A percentile compares a stretch with the other conserved stretches of the same genome.
Evolutionary conservation across 768 basidiomycete genomes (phyloP).

Genomic region (Suillus sp.): DNA sequence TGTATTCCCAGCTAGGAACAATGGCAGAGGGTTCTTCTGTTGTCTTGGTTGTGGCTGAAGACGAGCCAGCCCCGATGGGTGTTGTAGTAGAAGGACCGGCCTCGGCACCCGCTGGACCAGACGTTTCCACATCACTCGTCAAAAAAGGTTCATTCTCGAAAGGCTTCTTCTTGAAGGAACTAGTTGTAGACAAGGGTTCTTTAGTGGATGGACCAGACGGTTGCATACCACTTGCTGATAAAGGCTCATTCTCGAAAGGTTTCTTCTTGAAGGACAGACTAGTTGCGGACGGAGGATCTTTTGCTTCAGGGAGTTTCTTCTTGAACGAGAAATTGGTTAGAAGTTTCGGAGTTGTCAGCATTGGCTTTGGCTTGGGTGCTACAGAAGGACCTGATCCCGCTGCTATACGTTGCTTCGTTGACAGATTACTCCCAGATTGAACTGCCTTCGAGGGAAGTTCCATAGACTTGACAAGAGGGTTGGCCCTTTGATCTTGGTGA

Average conservation of each 20-base stretch:
- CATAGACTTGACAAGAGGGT: constrained; percentile 37
- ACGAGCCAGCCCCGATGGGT: neutral
- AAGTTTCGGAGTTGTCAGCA: constrained; percentile 26
- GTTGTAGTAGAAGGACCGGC: neutral
- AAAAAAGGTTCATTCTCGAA: neutral
- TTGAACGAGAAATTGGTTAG: constrained; percentile 45
- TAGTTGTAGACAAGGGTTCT: constrained; percentile 10
- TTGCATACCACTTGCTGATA: too few species aligned
- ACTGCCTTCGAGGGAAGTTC: constrained; percentile 24
- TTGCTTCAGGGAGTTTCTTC: constrained; percentile 36
- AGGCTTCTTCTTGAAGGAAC: neutral
- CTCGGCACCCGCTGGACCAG: neutral
- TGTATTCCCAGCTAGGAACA: neutral
- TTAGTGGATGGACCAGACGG: constrained; percentile 6
- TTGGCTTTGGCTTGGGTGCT: constrained; percentile 37
- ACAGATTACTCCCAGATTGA: constrained; percentile 40
- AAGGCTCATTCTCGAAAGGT: neutral
- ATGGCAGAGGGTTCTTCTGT: neutral
- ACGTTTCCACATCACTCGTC: neutral
- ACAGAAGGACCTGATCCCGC: constrained; percentile 40
- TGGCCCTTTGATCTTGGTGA: constrained; percentile 31
- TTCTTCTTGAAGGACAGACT: neutral
- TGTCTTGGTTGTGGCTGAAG: neutral
- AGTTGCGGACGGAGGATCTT: constrained; percentile 12
- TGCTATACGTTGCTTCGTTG: constrained; percentile 53